A percentile compares a stretch with the other conserved stretches of the same genome.
phyloP scores from a whole-genome alignment of 208 protist species.

The Crithidia fasciculata region DNA sequence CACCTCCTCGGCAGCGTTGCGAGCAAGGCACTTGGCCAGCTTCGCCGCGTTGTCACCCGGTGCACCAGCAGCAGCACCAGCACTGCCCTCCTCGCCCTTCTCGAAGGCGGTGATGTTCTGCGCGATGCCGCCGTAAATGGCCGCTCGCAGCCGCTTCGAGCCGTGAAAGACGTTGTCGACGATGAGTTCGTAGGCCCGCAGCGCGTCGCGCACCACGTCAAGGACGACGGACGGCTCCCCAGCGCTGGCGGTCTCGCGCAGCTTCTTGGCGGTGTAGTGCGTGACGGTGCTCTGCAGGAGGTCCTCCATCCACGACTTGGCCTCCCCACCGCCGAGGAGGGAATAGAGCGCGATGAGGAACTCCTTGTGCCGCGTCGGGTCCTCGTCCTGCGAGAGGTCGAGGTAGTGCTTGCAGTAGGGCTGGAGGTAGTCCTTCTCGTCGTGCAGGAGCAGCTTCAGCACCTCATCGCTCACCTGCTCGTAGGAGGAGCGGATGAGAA shows the following conservation, averaged over 20 bases:
- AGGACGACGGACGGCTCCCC: slow-evolving; percentile 18
- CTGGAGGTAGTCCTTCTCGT: slow-evolving; percentile 53
- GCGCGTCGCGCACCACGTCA: slow-evolving; percentile 22
- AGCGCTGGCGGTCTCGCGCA: slow-evolving; percentile 14
- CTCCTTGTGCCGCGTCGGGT: slow-evolving; percentile 15
- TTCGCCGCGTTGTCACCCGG: slow-evolving; percentile 24
- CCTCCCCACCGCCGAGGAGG: slow-evolving; percentile 31
- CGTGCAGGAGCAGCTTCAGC: slow-evolving; percentile 51
- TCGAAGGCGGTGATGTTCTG: slow-evolving; percentile 25
- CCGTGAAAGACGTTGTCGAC: slow-evolving; percentile 27
- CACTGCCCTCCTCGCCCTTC: background rate
- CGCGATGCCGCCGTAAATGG: slow-evolving; percentile 28
- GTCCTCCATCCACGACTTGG: slow-evolving; percentile 45
- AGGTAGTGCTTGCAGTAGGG: slow-evolving; percentile 41
- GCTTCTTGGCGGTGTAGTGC: slow-evolving; percentile 23
- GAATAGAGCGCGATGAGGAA: slow-evolving; percentile 37
- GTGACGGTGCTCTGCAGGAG: slow-evolving; percentile 29
- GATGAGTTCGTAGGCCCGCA: slow-evolving; percentile 24
- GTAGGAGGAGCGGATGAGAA: slow-evolving; percentile 63
- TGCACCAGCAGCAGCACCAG: background rate
- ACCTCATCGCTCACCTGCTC: slow-evolving; percentile 47
- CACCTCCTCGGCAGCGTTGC: slow-evolving; percentile 28
- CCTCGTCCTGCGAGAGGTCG: slow-evolving; percentile 22
- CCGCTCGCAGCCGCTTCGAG: slow-evolving; percentile 18
- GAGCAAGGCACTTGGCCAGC: slow-evolving; percentile 32